These are phyloP conservation scores for Codiaeum variegatum DNA, from an alignment of 441 rosid species.

Conservation along the genomic window DNA sequence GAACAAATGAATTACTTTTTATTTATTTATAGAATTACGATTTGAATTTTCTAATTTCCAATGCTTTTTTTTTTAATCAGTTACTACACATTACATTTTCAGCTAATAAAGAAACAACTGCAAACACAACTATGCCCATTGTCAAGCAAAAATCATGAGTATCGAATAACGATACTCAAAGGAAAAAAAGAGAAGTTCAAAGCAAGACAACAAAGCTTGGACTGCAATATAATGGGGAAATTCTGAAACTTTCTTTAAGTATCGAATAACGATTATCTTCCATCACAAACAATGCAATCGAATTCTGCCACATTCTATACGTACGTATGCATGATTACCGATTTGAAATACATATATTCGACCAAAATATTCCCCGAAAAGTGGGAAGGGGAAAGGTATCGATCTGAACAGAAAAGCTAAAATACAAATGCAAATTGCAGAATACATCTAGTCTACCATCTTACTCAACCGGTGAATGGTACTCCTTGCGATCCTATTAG, in stretches of 20 bases:
- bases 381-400: constrained; percentile 17
- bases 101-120: too few relatives aligned
- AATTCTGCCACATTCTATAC: constrained; percentile 20
- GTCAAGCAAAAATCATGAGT: neutral
- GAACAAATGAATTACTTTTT: too few relatives aligned
- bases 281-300: constrained; percentile 12
- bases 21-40: too few relatives aligned
- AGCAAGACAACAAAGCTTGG: neutral
- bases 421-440: constrained; percentile 13
- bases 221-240: neutral
- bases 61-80: too few relatives aligned
- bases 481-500: constrained; percentile 83
- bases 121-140: neutral
- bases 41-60: too few relatives aligned
- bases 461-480: constrained; percentile 81
- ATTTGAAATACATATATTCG: constrained; percentile 17
- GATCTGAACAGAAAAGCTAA: constrained; percentile 16
- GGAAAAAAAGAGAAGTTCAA: neutral
- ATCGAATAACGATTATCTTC: constrained; percentile 22
- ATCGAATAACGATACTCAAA: too few relatives aligned
- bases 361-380: constrained; percentile 27
- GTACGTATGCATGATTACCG: constrained; percentile 18
- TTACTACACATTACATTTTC: too few relatives aligned
- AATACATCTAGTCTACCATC: constrained; percentile 54
- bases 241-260: constrained; percentile 9